Evolutionary conservation across 345 rosid species (phyloP).

Genomic region (Psidium friedrichsthalianum): DNA sequence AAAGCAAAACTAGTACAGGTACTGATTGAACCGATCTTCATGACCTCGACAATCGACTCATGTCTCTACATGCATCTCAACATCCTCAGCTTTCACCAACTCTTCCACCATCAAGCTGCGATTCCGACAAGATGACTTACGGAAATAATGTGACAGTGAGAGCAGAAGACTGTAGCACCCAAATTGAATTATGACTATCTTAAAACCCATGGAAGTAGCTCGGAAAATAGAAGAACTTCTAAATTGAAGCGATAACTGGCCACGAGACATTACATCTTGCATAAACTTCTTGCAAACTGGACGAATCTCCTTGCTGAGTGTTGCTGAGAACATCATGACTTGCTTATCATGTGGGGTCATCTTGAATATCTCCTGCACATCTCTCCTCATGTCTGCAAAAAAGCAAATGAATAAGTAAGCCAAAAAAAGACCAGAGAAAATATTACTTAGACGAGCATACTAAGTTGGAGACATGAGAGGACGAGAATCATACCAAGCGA

Average conservation of each 20-base stretch:
- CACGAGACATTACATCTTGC: slow-evolving; percentile 96
- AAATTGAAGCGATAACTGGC: slow-evolving; percentile 16
- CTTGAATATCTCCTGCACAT: slow-evolving; percentile 99
- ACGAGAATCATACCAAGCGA: slow-evolving; percentile 58
- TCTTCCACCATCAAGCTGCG: not conserved
- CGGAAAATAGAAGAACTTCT: not conserved
- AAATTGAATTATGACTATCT: not conserved
- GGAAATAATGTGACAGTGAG: not conserved
- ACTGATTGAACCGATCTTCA: not conserved
- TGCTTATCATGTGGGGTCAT: slow-evolving; percentile 99
- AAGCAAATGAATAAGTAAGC: not conserved
- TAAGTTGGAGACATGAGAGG: not conserved
- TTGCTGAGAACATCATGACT: slow-evolving; percentile 99
- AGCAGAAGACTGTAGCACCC: not conserved
- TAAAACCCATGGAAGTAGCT: not conserved
- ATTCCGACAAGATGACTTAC: not conserved
- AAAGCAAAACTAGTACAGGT: not conserved
- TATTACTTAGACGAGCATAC: not conserved
- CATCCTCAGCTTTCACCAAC: not conserved
- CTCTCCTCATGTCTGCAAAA: slow-evolving; percentile 85
- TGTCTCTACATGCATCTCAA: not conserved
- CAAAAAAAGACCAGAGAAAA: not conserved
- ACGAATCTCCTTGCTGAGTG: slow-evolving; percentile 99
- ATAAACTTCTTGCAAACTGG: slow-evolving; percentile 99
- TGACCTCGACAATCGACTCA: not conserved